Evolutionary conservation across 352 stramenopile species (phyloP), one percentile per base, ranked within the genome.

Genomic region (Phytophthora nicotianae): DNA sequence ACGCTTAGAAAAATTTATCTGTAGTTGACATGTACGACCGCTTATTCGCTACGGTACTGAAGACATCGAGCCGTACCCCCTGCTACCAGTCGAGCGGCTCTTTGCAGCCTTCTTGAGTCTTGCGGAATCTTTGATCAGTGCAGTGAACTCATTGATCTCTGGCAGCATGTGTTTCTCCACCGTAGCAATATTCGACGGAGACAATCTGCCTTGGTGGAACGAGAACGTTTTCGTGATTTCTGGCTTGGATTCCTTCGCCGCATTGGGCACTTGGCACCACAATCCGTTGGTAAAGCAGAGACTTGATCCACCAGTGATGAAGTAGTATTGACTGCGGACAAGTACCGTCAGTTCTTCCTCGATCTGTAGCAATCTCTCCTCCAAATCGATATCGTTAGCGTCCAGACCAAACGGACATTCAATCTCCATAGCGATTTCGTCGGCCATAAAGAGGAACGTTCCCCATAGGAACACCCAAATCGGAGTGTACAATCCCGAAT

Each of bases 391-490:
- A 51, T 92, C 83, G 56, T 92, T 90, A 16, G 78, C 75, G 26
- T 92, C 83, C 20, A 89, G 32, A 0, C 81, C 83, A 38, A 92
- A 90, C 5, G 83, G 81, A 26, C 78, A 89, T 54, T 92, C 81
- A 40, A 92, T 90, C 55, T 92, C 83, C 74, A 88, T 84, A 0
- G 83, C 81, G 11, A 92, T 70, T 51, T 90, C 79, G 53, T 92
- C 83, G 1, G 80, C 81, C 41, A 84, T 88, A 68, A 92, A 90
- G 14, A 92, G 69, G 67, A 92, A 89, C 16, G 86, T 77, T 13
- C 83, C 79, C 83, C 83, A 92, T 14, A 80, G 20, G 33, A 90
- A 92, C 4, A 92, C 81, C 81, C 83, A 90, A 16, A 92, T 47
- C 4, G 83, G 83, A 4, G 83, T 89, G 56, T 86, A 90, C 9